These are phyloP conservation scores for Limnanthes douglasii DNA, from an alignment of 345 rosid species.

Conservation along the genomic window DNA sequence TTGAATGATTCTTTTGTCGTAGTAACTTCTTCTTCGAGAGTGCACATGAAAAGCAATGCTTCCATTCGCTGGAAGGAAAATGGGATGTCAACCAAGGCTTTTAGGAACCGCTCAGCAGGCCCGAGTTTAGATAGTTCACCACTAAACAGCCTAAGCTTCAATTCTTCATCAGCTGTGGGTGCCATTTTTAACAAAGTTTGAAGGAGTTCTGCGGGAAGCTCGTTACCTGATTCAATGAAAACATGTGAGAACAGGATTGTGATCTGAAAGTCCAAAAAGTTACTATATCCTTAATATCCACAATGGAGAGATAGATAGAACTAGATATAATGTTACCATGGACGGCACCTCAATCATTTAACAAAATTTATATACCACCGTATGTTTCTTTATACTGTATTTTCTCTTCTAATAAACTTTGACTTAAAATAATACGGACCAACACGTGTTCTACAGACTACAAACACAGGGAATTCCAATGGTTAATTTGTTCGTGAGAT, in stretches of 20 bases:
- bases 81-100: slow-evolving; percentile 71
- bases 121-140: slow-evolving; percentile 81
- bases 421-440: no score
- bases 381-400: no score
- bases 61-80: slow-evolving; percentile 81
- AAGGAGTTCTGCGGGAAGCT: slow-evolving; percentile 79
- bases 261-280: slow-evolving; percentile 4
- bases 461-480: no score
- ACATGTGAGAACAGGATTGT: slow-evolving; percentile 12
- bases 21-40: slow-evolving; percentile 68
- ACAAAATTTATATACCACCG: no score
- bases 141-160: slow-evolving; percentile 75
- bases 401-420: no score
- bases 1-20: slow-evolving; percentile 52
- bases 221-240: slow-evolving; percentile 47
- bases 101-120: slow-evolving; percentile 85
- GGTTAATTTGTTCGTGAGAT: no score
- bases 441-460: no score
- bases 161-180: slow-evolving; percentile 90
- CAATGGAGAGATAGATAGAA: no score
- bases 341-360: no score
- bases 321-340: no score
- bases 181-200: slow-evolving; percentile 86
- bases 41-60: slow-evolving; percentile 74
- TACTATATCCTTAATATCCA: no score